Evolutionary conservation across 2,329 filamentous ascomycete genomes (phyloP).

Genomic region (Talaromyces piceae): DNA sequence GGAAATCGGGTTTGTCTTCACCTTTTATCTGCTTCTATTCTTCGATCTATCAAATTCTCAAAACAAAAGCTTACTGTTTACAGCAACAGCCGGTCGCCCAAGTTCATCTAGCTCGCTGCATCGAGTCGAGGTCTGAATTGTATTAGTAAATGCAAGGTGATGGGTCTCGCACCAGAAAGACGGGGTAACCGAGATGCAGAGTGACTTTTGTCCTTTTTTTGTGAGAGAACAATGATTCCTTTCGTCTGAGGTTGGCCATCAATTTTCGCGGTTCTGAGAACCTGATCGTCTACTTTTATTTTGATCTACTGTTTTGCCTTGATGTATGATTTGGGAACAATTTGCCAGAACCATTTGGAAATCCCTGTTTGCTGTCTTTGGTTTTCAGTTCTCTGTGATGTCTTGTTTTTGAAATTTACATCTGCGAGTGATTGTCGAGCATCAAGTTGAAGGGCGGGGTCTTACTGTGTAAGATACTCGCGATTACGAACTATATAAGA

Average conservation of each 20-base stretch:
- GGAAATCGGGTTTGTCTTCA: conserved; percentile 59
- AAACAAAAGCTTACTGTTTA: conserved; percentile 17
- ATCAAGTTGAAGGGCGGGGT: neutral
- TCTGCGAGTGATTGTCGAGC: neutral
- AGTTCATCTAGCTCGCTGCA: conserved; percentile 40
- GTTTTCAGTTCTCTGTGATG: neutral
- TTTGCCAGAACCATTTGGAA: neutral
- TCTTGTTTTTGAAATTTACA: neutral
- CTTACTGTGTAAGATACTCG: conserved; percentile 14
- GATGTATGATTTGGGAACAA: neutral
- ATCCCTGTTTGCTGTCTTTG: neutral
- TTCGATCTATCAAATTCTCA: too few relatives aligned
- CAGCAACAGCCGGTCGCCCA: conserved; percentile 47
- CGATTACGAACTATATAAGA: conserved; percentile 22
- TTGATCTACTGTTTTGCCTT: conserved; percentile 15
- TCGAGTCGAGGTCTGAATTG: conserved; percentile 26
- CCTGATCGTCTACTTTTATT: conserved; percentile 22
- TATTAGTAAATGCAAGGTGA: conserved; percentile 20
- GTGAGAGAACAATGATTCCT: conserved; percentile 25
- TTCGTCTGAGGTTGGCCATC: conserved; percentile 42
- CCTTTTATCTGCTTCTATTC: conserved; percentile 37
- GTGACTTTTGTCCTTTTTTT: conserved; percentile 14
- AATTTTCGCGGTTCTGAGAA: conserved; percentile 32
- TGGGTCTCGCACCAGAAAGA: conserved; percentile 29
- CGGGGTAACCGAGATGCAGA: conserved; percentile 24